Evolutionary conservation across 202 grass and related monocot genomes (phyloP), one percentile per base, ranked within the genome.

Genomic region (Carex sylvatica): DNA sequence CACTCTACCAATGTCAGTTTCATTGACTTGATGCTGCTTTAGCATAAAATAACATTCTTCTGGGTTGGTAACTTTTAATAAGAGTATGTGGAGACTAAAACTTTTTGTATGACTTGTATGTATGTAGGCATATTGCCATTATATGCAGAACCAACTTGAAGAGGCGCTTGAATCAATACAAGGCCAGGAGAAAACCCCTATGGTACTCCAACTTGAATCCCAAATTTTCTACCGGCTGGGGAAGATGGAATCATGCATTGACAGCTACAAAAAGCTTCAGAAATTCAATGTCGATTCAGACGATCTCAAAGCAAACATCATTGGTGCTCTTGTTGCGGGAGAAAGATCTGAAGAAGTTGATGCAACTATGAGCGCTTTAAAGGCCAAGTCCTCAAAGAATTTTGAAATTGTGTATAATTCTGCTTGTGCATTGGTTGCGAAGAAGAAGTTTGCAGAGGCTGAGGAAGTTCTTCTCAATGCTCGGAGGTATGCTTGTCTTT

Each of bases 341-440:
- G 96, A 93, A 82, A 95, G 81, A 85, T 85, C 89, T 76, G 87
- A 80, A 74, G 96, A 99, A 84, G 96, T 95, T 65, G 87, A 92
- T 68, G 78, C 80, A 84, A 80, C 86, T 35, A 93, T 95, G 96
- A 93, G 88, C 53, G 77, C 56, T 3, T 87, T 86, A 67, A 99
- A 89, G 83, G 83, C 93, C 84, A 95, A 85, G 77, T 85, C 92
- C 88, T 61, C 89, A 22, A 89, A 91, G 63, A 93, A 88, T 82
- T 99, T 92, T 85, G 93, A 99, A 87, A 85, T 99, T 42, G 86
- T 92, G 73, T 98, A 95, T 82, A 98, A 98, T 73, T 87, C 91
- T 84, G 92, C 91, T 82, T 99, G 96, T 72, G 76, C 96, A 16
- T 92, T 99, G 80, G 87, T 99, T 87, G 96, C 93, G 70, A 90